Percentiles rank a stretch among this genome's conserved stretches.
phyloP scores from a whole-genome alignment of 2,329 filamentous ascomycete genomes.

The Beauveria varroae region DNA sequence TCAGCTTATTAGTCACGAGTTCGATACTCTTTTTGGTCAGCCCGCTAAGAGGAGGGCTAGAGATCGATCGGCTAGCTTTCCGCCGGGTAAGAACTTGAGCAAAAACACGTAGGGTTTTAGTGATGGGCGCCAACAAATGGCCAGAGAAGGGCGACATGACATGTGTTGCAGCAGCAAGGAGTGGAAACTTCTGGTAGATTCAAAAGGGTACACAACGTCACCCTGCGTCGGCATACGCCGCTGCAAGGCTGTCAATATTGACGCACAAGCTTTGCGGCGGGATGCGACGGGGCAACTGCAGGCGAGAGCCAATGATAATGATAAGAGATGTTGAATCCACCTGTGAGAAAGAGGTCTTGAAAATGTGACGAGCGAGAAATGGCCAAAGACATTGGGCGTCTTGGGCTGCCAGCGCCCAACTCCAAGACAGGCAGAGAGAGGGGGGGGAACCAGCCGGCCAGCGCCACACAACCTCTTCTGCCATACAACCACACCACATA shows the following conservation, averaged over 20 bases:
- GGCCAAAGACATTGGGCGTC: background rate
- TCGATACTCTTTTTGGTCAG: background rate
- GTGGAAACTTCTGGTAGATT: background rate
- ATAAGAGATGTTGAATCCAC: background rate
- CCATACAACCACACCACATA: background rate
- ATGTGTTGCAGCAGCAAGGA: background rate
- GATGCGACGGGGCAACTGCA: conserved; percentile 1
- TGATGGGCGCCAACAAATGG: background rate
- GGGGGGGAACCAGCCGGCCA: background rate
- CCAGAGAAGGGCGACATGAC: background rate
- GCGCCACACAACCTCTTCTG: background rate
- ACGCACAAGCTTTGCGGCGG: background rate
- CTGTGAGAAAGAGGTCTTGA: background rate
- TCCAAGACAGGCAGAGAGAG: background rate
- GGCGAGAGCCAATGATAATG: background rate
- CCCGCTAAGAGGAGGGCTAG: background rate
- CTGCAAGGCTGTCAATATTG: conserved; percentile 7
- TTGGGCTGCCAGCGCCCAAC: conserved; percentile 1
- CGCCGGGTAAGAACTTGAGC: background rate
- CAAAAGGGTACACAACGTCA: background rate
- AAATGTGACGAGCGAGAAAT: background rate
- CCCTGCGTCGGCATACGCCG: background rate
- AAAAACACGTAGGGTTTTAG: no score
- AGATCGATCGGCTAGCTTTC: background rate
- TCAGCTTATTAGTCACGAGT: no score